These are phyloP conservation scores for Penicillium lividum DNA, from an alignment of 495 filamentous ascomycete genomes.

Conservation along the genomic window DNA sequence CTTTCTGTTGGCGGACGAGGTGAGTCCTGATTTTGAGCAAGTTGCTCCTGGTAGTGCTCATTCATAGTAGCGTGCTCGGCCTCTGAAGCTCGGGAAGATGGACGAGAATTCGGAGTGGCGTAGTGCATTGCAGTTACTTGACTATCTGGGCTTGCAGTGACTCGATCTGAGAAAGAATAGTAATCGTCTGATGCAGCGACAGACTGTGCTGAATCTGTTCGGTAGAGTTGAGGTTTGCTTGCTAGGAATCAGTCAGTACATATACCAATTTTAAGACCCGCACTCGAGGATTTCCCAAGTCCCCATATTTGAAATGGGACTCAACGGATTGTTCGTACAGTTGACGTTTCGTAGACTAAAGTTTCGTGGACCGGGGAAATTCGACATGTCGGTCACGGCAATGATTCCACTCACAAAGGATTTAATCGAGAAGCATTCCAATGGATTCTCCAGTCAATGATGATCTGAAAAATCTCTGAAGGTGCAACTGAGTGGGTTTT, in stretches of 20 bases:
- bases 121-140: constrained; percentile 50
- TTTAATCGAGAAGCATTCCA: constrained; percentile 31
- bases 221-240: constrained; percentile 55
- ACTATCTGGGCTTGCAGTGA: constrained; percentile 48
- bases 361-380: constrained; percentile 21
- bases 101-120: constrained; percentile 49
- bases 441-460: constrained; percentile 20
- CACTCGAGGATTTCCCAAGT: constrained; percentile 5
- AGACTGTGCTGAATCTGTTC: constrained; percentile 58
- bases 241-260: constrained; percentile 34
- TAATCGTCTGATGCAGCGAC: constrained; percentile 68
- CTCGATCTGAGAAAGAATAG: constrained; percentile 59
- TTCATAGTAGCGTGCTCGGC: constrained; percentile 27
- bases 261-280: neutral
- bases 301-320: constrained; percentile 2
- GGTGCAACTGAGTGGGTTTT: constrained; percentile 24
- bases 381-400: constrained; percentile 24
- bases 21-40: constrained; percentile 21
- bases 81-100: constrained; percentile 34
- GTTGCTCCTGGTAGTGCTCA: constrained; percentile 24
- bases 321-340: constrained; percentile 20
- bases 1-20: constrained; percentile 30
- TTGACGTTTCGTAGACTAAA: constrained; percentile 36
- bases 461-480: constrained; percentile 10
- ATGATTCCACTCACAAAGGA: constrained; percentile 15